These are phyloP conservation scores for Sclerotinia minor DNA, from an alignment of 2,329 filamentous ascomycete genomes.

Conservation along the genomic window DNA sequence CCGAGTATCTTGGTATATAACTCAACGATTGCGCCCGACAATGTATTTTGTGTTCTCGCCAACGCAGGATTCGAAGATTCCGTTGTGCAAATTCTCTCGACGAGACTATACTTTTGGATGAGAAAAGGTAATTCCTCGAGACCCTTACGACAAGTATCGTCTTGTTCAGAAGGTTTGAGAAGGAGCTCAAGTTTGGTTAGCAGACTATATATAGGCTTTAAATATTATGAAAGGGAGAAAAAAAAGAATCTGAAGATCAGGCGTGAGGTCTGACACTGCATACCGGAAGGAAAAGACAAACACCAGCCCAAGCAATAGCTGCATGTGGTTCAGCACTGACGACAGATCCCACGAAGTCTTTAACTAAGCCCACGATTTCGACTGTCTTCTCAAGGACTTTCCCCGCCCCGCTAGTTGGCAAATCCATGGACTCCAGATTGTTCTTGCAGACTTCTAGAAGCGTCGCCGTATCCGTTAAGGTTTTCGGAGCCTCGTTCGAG, in stretches of 20 bases:
- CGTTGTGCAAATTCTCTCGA: not conserved
- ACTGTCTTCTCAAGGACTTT: not conserved
- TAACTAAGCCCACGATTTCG: not conserved
- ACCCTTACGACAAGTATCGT: slow-evolving; percentile 1
- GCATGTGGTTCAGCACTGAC: slow-evolving; percentile 10
- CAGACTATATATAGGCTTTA: not conserved
- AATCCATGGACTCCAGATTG: not conserved
- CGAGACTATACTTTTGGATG: not conserved
- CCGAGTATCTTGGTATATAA: slow-evolving; percentile 11
- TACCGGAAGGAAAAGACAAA: slow-evolving; percentile 13
- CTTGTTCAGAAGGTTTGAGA: slow-evolving; percentile 3
- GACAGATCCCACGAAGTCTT: not conserved
- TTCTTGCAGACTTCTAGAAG: slow-evolving; percentile 3
- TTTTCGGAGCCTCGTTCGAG: not conserved
- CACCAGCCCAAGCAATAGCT: slow-evolving; percentile 11
- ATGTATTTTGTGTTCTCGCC: too few species aligned
- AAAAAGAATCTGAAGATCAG: not conserved
- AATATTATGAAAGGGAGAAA: not conserved
- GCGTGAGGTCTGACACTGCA: not conserved
- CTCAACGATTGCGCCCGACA: not conserved
- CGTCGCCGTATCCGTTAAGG: not conserved
- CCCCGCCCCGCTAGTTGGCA: not conserved
- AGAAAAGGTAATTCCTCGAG: slow-evolving; percentile 1
- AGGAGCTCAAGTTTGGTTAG: not conserved
- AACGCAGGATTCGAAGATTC: not conserved